These are phyloP conservation scores for Penicillium sp. DNA, from an alignment of 2,329 filamentous ascomycete species.

Conservation along the genomic window DNA sequence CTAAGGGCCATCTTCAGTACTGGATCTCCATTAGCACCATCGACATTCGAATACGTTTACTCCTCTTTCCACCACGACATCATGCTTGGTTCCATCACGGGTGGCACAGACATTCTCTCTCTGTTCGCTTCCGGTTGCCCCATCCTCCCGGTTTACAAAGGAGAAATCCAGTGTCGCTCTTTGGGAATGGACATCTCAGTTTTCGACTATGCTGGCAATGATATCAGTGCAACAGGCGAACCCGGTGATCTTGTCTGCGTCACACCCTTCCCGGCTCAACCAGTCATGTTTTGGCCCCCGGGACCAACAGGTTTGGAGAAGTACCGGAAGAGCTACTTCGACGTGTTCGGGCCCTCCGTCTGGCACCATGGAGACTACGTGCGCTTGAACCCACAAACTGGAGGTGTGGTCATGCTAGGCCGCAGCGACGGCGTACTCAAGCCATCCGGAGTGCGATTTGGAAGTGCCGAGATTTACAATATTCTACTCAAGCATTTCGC, in stretches of 20 bases:
- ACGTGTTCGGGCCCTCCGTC: slow-evolving; percentile 64
- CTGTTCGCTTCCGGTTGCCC: slow-evolving; percentile 85
- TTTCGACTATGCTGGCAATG: slow-evolving; percentile 57
- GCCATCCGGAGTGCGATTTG: slow-evolving; percentile 86
- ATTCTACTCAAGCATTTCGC: slow-evolving; percentile 82
- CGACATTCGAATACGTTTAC: slow-evolving; percentile 90
- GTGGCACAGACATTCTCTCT: slow-evolving; percentile 94
- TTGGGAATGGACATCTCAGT: slow-evolving; percentile 72
- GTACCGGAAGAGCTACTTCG: slow-evolving; percentile 84
- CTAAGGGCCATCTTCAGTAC: slow-evolving; percentile 91
- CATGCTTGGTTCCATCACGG: slow-evolving; percentile 89
- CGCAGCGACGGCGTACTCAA: slow-evolving; percentile 91
- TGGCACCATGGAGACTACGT: slow-evolving; percentile 98
- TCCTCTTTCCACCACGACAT: slow-evolving; percentile 73
- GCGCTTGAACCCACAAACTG: slow-evolving; percentile 65
- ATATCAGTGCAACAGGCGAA: slow-evolving; percentile 61
- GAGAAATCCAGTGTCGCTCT: slow-evolving; percentile 74
- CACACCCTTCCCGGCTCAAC: slow-evolving; percentile 84
- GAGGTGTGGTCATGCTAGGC: slow-evolving; percentile 85
- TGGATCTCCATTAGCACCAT: slow-evolving; percentile 85
- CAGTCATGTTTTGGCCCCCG: slow-evolving; percentile 75
- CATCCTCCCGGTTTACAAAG: slow-evolving; percentile 67
- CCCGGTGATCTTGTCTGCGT: slow-evolving; percentile 87
- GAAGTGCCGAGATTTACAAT: slow-evolving; percentile 94
- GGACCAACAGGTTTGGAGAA: slow-evolving; percentile 68